Evolutionary conservation across 768 basidiomycete genomes (phyloP).

Genomic region (Hysterangium stoloniferum): DNA sequence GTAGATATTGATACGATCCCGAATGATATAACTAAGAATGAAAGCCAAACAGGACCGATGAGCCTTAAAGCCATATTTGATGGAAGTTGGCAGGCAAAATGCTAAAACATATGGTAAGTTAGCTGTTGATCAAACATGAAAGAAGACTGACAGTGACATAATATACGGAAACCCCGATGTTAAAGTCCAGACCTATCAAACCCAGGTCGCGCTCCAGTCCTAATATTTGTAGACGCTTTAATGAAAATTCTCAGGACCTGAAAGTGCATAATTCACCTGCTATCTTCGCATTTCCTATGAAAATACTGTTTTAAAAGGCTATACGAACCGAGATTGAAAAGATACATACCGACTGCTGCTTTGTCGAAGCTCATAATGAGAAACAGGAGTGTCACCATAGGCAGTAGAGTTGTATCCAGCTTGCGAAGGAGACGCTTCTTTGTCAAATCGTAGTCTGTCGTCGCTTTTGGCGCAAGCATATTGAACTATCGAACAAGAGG

Average conservation of each 20-base stretch:
- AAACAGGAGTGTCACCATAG: too few species aligned
- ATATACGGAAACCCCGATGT: slow-evolving; percentile 34
- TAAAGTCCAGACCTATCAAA: slow-evolving; percentile 34
- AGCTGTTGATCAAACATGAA: neutral
- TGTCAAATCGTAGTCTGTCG: too few species aligned
- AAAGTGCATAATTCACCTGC: slow-evolving; percentile 20
- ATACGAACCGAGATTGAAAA: too few species aligned
- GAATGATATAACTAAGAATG: slow-evolving; percentile 31
- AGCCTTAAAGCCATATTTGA: slow-evolving; percentile 36
- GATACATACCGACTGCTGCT: too few species aligned
- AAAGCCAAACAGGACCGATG: slow-evolving; percentile 33
- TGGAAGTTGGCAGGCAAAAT: slow-evolving; percentile 32
- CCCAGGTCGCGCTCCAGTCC: slow-evolving; percentile 33
- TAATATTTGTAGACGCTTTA: too few species aligned
- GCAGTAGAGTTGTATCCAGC: too few species aligned
- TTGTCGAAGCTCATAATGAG: too few species aligned
- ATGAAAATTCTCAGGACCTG: too few species aligned
- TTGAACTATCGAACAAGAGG: too few species aligned
- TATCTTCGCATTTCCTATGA: slow-evolving; percentile 30
- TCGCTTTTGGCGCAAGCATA: too few species aligned
- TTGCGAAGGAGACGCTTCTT: too few species aligned
- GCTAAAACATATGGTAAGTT: slow-evolving; percentile 19
- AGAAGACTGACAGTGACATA: slow-evolving; percentile 30
- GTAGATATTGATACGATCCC: slow-evolving; percentile 31
- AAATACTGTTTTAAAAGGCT: too few species aligned